Evolutionary conservation across 495 filamentous ascomycete species (phyloP).

Genomic region (Rhizodiscina lignyota): DNA sequence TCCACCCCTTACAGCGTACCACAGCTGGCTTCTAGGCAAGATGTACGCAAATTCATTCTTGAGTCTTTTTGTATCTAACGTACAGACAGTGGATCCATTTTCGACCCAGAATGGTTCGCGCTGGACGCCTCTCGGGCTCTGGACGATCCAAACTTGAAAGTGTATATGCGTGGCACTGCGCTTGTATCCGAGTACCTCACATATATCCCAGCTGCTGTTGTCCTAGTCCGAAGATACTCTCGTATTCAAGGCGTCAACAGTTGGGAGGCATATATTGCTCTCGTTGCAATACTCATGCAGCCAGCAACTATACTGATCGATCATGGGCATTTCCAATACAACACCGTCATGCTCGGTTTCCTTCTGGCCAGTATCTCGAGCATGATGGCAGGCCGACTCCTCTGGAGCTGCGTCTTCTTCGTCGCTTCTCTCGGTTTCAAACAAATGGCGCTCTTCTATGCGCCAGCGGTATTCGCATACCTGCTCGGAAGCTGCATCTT

Average conservation of each 20-base stretch:
- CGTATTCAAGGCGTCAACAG: constrained; percentile 50
- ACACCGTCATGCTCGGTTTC: constrained; percentile 93
- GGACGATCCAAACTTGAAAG: constrained; percentile 65
- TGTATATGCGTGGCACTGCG: constrained; percentile 89
- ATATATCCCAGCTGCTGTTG: constrained; percentile 71
- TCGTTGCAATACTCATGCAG: constrained; percentile 83
- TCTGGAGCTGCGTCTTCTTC: constrained; percentile 87
- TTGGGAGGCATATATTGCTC: constrained; percentile 70
- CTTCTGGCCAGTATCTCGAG: constrained; percentile 73
- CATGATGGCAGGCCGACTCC: constrained; percentile 64
- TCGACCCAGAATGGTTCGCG: constrained; percentile 80
- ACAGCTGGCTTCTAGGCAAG: constrained; percentile 84
- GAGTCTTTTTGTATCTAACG: neutral
- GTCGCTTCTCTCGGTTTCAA: constrained; percentile 89
- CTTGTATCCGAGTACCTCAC: constrained; percentile 76
- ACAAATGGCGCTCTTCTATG: constrained; percentile 97
- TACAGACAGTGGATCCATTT: constrained; percentile 40
- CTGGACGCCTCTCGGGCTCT: constrained; percentile 66
- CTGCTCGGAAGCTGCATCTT: constrained; percentile 72
- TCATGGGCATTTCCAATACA: constrained; percentile 98
- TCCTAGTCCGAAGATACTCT: constrained; percentile 66
- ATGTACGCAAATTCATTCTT: constrained; percentile 32
- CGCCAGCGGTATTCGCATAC: constrained; percentile 80
- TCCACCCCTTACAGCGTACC: constrained; percentile 91
- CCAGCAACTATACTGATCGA: constrained; percentile 85